Base-by-base conservation (phyloP, 805 yeast genomes). In the Torulaspora gathmanii region DNA sequence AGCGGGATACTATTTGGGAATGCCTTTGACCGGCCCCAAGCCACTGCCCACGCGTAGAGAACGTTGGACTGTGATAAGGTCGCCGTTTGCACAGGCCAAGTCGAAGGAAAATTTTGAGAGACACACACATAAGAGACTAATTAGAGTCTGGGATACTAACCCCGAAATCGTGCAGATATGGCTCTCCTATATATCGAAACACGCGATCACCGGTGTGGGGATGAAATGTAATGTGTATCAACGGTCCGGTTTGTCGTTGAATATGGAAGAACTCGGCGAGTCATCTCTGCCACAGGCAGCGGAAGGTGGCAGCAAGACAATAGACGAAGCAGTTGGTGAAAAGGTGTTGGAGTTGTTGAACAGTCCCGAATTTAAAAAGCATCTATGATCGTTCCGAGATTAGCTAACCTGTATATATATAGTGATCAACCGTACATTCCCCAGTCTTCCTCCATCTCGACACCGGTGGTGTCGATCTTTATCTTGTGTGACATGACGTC, bases 51-150 rank as follows among this genome's bases (percentile, higher is more conserved):
- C 84, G 3, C 83, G 80, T 61, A 78, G 82, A 56, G 86, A 91
- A 66, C 78, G 89, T 55, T 91, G 96, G 87, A 93, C 99, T 0
- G 96, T 93, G 35, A 89, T 84, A 58, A 79, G 83, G 64, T 82
- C 96, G 3, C 97, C 97, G 1, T 93, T 93, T 64, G 96, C 86
- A 16, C 93, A 87, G 61, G 95, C 97, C 42, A 90, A 89, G 65
- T 77, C 93, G 8, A 93, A 93, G 70, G 95, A 91, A 70, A 93
- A 91, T 72, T 93, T 86, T 69, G 86, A 86, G 70, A 82, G 98
- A 70, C 75, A 78, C 39, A 93, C 98, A 1, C 86, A 79, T 64
- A 80, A 83, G 56, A 79, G 95, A 51, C 64, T 77, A 49, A 72
- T 93, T 53, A 75, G 74, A 54, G 85, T 88, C 23, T 89, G 79